Percentiles rank a stretch among this genome's conserved stretches.
Conservation (phyloP, 1,139 yeast species). For the Pichia sp. region DNA sequence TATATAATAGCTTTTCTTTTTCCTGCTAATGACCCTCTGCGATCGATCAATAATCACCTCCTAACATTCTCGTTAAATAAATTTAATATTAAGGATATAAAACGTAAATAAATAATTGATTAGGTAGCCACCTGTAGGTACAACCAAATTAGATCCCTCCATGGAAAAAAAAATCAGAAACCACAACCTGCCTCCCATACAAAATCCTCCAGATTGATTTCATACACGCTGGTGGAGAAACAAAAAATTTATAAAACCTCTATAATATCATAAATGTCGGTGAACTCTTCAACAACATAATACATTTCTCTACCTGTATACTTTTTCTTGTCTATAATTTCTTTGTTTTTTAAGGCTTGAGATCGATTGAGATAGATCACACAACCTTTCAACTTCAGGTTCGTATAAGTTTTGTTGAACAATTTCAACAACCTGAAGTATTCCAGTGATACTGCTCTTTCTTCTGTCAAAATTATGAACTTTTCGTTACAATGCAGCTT, state of each 20-base stretch:
- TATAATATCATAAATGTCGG: conserved; percentile 23
- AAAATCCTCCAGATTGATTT: too few relatives aligned
- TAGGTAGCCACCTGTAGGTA: not conserved
- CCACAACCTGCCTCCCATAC: too few relatives aligned
- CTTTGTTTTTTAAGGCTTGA: conserved; percentile 5
- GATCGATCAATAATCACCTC: not conserved
- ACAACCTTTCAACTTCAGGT: conserved; percentile 19
- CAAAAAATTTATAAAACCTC: conserved; percentile 16
- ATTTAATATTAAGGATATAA: not conserved
- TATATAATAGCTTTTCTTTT: too few relatives aligned
- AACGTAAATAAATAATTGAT: not conserved
- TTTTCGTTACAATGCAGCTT: conserved; percentile 16
- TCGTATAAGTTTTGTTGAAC: conserved; percentile 13
- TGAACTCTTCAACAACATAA: conserved; percentile 22
- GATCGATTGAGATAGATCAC: conserved; percentile 20
- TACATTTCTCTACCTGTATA: conserved; percentile 21
- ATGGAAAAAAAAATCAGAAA: not conserved
- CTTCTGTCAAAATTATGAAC: conserved; percentile 23
- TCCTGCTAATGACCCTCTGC: too few relatives aligned
- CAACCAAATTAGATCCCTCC: too few relatives aligned
- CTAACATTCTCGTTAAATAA: not conserved
- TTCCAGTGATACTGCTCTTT: conserved; percentile 23
- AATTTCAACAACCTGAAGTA: conserved; percentile 23
- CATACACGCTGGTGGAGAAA: too few relatives aligned
- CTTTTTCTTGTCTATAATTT: conserved; percentile 4